Conservation (phyloP, 2,329 filamentous ascomycete species). For the Purpureocillium takamizusanense region DNA sequence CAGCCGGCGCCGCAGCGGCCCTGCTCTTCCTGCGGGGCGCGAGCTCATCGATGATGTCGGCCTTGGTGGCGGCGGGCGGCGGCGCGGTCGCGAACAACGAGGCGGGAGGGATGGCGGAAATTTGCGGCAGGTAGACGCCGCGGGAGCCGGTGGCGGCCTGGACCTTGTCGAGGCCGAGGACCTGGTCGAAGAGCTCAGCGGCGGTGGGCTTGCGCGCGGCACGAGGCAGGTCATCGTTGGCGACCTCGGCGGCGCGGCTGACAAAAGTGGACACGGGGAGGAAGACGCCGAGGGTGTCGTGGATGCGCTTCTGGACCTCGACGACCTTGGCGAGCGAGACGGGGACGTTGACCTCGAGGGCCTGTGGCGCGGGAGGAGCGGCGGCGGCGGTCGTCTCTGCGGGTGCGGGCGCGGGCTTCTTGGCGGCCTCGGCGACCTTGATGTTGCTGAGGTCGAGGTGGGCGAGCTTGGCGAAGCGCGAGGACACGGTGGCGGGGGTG, state of each 20-base stretch:
- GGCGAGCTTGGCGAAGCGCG: slow-evolving; percentile 62
- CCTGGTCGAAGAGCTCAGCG: slow-evolving; percentile 81
- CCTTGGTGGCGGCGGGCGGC: slow-evolving; percentile 21
- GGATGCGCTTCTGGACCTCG: slow-evolving; percentile 71
- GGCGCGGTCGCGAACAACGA: slow-evolving; percentile 22
- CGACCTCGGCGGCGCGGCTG: slow-evolving; percentile 71
- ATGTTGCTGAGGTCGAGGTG: slow-evolving; percentile 95
- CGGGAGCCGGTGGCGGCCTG: slow-evolving; percentile 41
- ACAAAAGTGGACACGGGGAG: slow-evolving; percentile 84
- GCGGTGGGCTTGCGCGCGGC: slow-evolving; percentile 52
- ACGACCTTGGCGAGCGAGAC: slow-evolving; percentile 73
- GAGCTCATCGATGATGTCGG: slow-evolving; percentile 80
- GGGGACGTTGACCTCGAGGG: slow-evolving; percentile 58
- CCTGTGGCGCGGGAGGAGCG: slow-evolving; percentile 32
- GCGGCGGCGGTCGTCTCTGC: slow-evolving; percentile 27
- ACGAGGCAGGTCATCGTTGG: slow-evolving; percentile 78
- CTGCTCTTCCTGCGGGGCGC: slow-evolving; percentile 16
- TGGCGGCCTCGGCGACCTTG: slow-evolving; percentile 53
- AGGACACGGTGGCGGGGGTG: slow-evolving; percentile 62
- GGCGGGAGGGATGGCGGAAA: slow-evolving; percentile 46
- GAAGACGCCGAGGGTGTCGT: slow-evolving; percentile 67
- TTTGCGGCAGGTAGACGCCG: slow-evolving; percentile 63
- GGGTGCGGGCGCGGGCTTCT: slow-evolving; percentile 31
- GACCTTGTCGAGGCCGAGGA: slow-evolving; percentile 59
- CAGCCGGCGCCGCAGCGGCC: slow-evolving; percentile 8